Percentiles rank a stretch among this genome's conserved stretches.
phyloP scores from a whole-genome alignment of 2,329 filamentous ascomycete genomes.

The Dothiorella sarmentorum region DNA sequence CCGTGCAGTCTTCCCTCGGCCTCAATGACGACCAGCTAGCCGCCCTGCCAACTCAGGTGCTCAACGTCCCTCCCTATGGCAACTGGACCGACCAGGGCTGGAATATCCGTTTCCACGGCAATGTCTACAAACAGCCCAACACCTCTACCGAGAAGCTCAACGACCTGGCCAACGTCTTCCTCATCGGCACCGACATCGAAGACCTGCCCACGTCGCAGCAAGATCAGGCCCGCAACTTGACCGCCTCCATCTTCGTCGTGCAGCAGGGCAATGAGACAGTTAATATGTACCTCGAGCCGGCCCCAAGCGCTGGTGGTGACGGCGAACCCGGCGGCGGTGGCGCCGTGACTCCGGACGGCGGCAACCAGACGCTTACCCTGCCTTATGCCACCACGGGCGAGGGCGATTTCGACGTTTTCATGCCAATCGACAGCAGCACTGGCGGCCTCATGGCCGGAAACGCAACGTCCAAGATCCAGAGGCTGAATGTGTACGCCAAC shows the following conservation, averaged over 20 bases:
- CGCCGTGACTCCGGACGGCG: conserved; percentile 54
- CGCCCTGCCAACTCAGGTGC: conserved; percentile 64
- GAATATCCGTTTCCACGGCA: conserved; percentile 73
- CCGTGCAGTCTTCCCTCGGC: conserved; percentile 60
- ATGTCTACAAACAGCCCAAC: conserved; percentile 76
- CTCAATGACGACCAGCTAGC: conserved; percentile 57
- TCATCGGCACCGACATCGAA: conserved; percentile 61
- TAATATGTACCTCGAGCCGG: conserved; percentile 59
- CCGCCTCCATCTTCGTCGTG: conserved; percentile 69
- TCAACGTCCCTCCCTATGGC: conserved; percentile 65
- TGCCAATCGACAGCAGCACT: conserved; percentile 60
- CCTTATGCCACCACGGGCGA: conserved; percentile 63
- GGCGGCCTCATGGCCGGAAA: conserved; percentile 59
- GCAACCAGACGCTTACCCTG: conserved; percentile 59
- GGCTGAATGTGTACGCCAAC: conserved; percentile 64
- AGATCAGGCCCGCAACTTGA: conserved; percentile 69
- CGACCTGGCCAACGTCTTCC: conserved; percentile 65
- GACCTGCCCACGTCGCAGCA: conserved; percentile 58
- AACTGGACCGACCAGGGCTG: conserved; percentile 77
- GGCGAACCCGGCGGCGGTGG: conserved; percentile 48
- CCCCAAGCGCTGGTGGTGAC: conserved; percentile 54
- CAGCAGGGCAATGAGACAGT: conserved; percentile 65
- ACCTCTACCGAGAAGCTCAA: conserved; percentile 63
- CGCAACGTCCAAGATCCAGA: conserved; percentile 61
- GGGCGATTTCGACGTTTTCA: conserved; percentile 72